A percentile compares a stretch with the other conserved stretches of the same genome.
These are phyloP conservation scores for Aphanomyces cochlioides DNA, from an alignment of 352 stramenopile species.

Conservation along the genomic window DNA sequence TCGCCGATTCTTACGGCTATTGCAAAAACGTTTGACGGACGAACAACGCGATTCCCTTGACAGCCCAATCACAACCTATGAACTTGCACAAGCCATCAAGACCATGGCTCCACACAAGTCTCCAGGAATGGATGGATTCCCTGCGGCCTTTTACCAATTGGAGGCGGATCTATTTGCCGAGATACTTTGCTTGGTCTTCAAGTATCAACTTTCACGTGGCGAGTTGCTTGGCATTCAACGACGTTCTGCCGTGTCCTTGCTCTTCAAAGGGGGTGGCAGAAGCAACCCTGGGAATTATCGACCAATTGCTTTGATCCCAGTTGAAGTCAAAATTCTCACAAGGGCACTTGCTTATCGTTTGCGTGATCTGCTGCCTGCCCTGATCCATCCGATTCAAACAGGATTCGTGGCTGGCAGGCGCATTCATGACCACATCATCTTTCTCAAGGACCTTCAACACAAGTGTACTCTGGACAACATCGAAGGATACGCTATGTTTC, in stretches of 20 bases:
- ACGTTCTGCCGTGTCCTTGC: conserved; percentile 25
- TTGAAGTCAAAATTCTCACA: conserved; percentile 34
- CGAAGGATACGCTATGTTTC: conserved; percentile 29
- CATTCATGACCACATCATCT: conserved; percentile 32
- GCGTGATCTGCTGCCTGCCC: background rate
- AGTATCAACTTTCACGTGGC: conserved; percentile 27
- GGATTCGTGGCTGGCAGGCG: conserved; percentile 29
- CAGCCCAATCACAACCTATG: background rate
- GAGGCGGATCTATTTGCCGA: conserved; percentile 32
- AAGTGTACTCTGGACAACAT: conserved; percentile 14
- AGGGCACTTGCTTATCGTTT: conserved; percentile 10
- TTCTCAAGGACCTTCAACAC: conserved; percentile 32
- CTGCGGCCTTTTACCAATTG: conserved; percentile 34
- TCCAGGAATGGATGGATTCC: conserved; percentile 28
- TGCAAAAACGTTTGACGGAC: background rate
- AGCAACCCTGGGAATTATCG: conserved; percentile 31
- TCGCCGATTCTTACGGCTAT: background rate
- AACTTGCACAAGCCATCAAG: background rate
- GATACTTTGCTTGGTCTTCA: conserved; percentile 34
- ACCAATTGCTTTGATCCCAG: conserved; percentile 36
- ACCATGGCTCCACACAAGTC: conserved; percentile 20
- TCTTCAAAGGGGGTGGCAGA: conserved; percentile 32
- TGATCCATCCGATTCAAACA: conserved; percentile 34
- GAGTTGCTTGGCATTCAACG: conserved; percentile 31
- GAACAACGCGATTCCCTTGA: conserved; percentile 4